phyloP scores from a whole-genome alignment of 1,284 basidiomycete species.

The Austroboletus rostrupii region DNA sequence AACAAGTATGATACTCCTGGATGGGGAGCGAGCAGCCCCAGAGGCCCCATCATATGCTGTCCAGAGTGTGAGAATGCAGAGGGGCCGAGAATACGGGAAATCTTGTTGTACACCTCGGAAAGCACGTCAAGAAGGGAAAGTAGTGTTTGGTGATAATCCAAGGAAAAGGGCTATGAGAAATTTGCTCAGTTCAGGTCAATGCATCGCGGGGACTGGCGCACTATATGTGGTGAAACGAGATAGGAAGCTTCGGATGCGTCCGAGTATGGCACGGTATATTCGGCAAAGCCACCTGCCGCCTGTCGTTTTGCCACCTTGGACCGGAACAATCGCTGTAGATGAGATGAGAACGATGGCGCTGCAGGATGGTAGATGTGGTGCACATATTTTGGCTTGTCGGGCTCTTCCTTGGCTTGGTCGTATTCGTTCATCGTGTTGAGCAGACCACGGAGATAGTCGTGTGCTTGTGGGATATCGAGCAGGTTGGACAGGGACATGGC shows the following conservation, averaged over 20 bases:
- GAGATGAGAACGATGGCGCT: conserved; percentile 4
- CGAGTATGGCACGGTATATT: conserved; percentile 56
- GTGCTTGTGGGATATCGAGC: conserved; percentile 73
- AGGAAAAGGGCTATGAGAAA: conserved; percentile 64
- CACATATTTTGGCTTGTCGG: conserved; percentile 78
- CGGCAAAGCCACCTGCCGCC: conserved; percentile 47
- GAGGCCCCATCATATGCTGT: conserved; percentile 72
- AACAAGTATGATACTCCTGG: conserved; percentile 81
- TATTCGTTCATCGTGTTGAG: conserved; percentile 72
- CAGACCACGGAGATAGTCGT: conserved; percentile 72
- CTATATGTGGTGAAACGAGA: conserved; percentile 72
- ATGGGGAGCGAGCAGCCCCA: conserved; percentile 67
- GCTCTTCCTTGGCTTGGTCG: conserved; percentile 75
- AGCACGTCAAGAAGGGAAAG: conserved; percentile 83
- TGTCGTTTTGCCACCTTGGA: conserved; percentile 50
- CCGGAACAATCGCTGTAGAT: conserved; percentile 54
- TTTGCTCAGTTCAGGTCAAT: conserved; percentile 1
- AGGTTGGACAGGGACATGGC: conserved; percentile 81
- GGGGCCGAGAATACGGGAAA: conserved; percentile 73
- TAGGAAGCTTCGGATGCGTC: conserved; percentile 67
- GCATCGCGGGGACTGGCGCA: conserved; percentile 32
- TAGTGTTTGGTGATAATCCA: conserved; percentile 85
- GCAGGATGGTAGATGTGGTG: conserved; percentile 18
- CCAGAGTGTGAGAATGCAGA: conserved; percentile 60
- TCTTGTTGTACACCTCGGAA: conserved; percentile 82